Evolutionary conservation across 345 rosid genomes (phyloP).

Genomic region (Hirschfeldia incana): DNA sequence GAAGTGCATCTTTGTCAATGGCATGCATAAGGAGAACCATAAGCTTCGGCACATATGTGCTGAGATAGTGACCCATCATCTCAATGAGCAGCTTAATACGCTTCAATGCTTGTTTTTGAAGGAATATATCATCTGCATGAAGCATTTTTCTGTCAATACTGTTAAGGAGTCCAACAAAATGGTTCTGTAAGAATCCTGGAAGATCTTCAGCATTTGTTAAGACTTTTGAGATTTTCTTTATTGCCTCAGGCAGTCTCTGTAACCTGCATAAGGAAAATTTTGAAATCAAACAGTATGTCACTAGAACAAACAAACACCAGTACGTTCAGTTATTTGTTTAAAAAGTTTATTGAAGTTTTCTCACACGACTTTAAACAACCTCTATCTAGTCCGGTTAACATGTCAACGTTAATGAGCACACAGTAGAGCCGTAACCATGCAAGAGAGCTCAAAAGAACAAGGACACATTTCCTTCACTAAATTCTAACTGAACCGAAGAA

Average conservation of each 20-base stretch:
- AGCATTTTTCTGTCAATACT: conserved; percentile 92
- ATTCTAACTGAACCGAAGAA: background rate
- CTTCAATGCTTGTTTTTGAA: conserved; percentile 88
- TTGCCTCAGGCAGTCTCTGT: conserved; percentile 70
- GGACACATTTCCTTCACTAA: background rate
- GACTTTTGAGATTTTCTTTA: conserved; percentile 75
- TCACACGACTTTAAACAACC: conserved; percentile 8
- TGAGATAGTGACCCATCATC: conserved; percentile 89
- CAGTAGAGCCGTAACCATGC: conserved; percentile 11
- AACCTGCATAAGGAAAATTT: conserved; percentile 53
- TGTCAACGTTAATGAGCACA: conserved; percentile 10
- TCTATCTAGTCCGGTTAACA: conserved; percentile 9
- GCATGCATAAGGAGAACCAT: conserved; percentile 98
- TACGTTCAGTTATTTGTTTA: conserved; percentile 13
- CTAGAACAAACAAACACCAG: conserved; percentile 11
- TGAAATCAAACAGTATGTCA: conserved; percentile 19
- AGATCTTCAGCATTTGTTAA: conserved; percentile 80
- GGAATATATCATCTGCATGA: conserved; percentile 64
- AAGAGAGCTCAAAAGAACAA: background rate
- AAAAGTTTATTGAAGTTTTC: conserved; percentile 15
- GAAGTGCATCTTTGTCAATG: conserved; percentile 77
- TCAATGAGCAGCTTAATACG: conserved; percentile 87
- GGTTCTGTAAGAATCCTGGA: conserved; percentile 83
- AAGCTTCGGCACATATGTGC: conserved; percentile 87
- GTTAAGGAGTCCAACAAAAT: conserved; percentile 96